Evolutionary conservation across 495 filamentous ascomycete species (phyloP), one percentile per base, ranked within the genome.

Genomic region (Neurospora sp.): DNA sequence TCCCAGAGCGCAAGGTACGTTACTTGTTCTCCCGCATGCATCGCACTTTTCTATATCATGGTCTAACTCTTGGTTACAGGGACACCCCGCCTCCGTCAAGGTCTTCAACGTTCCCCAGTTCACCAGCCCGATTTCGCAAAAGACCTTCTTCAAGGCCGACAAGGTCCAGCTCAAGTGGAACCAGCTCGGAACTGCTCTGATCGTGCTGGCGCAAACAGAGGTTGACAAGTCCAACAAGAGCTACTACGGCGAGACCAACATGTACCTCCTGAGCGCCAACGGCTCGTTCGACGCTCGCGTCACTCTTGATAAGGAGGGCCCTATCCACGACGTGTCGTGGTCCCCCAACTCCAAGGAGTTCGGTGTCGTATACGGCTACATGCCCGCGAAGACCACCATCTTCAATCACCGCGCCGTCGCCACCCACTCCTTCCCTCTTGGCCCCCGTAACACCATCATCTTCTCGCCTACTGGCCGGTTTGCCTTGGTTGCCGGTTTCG

Each of bases 151-250:
- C 88, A 99, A 99, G 85, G 96, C 94, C 73, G 96, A 99, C 83
- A 98, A 98, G 85, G 94, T 98, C 42, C 93, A 97, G 83, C 85
- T 99, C 76, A 98, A 98, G 85, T 99, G 96, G 96, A 98, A 98
- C 82, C 87, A 88, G 48, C 87, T 93, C 71, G 96, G 96, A 19
- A 97, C 93, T 11, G 94, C 89, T 77, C 82, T 98, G 77, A 93
- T 99, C 81, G 95, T 98, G 76, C 89, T 99, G 79, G 94, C 96
- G 75, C 96, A 98, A 85, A 99, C 96, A 17, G 96, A 99, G 69
- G 96, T 98, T 54, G 96, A 99, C 82, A 96, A 94, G 82, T 93
- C 94, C 43, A 96, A 96, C 80, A 97, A 97, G 88, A 97, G 92
- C 85, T 99, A 99, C 84, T 98, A 99, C 76, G 96, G 96, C 78